phyloP scores from a whole-genome alignment of 257 asterid species.

The Marsdenia floribunda region DNA sequence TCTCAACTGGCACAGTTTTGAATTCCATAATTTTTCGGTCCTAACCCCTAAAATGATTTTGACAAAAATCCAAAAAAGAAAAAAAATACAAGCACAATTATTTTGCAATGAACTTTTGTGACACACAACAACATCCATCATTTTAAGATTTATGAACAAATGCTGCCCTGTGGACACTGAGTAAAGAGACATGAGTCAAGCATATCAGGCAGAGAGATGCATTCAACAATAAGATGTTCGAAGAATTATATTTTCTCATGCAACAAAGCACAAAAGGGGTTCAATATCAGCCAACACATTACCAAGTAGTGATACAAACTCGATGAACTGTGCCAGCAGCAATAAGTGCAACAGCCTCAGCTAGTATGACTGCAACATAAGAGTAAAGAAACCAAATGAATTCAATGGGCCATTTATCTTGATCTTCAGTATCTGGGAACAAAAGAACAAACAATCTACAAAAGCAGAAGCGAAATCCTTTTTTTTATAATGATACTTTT shows the following conservation, averaged over 20 bases:
- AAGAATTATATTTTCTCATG: not conserved
- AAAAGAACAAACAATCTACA: not conserved
- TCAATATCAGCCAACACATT: conserved; percentile 14
- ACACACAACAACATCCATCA: not conserved
- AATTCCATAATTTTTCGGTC: not conserved
- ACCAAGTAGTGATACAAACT: conserved; percentile 98
- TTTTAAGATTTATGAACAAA: not conserved
- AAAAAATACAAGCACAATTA: not conserved
- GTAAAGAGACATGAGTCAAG: not conserved
- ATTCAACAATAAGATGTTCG: not conserved
- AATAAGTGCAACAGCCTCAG: conserved; percentile 74
- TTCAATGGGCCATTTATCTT: not conserved
- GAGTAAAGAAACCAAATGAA: conserved; percentile 16
- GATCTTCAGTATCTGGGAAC: not conserved
- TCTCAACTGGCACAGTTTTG: not conserved
- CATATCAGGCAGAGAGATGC: not conserved
- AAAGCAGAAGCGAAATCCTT: not conserved
- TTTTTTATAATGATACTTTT: not conserved
- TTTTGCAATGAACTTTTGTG: not conserved
- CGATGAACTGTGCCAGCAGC: conserved; percentile 96
- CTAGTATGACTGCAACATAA: conserved; percentile 59
- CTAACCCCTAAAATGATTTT: not conserved
- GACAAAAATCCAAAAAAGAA: no score
- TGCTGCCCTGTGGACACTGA: not conserved
- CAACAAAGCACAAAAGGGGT: not conserved